Percentiles rank a stretch among this genome's conserved stretches.
Evolutionary conservation across 106 monocot species (phyloP).

Genomic region (Platanthera zijinensis): DNA sequence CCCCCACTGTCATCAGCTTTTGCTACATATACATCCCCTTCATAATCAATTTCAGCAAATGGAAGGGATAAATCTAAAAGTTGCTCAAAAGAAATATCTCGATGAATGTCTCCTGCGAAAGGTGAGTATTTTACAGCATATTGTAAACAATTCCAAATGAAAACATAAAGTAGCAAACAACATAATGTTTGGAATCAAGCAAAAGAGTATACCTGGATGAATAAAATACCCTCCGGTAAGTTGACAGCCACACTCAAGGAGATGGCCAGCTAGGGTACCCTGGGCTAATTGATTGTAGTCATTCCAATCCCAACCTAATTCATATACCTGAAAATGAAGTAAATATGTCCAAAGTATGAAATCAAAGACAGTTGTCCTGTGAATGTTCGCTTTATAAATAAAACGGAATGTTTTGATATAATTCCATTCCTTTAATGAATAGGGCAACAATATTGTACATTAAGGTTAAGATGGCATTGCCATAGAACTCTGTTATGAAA

Average conservation of each 20-base stretch:
- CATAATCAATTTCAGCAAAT: conserved; percentile 69
- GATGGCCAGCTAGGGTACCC: conserved; percentile 87
- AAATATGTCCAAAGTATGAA: conserved; percentile 1
- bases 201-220: conserved; percentile 67
- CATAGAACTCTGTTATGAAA: neutral
- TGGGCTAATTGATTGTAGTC: conserved; percentile 63
- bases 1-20: conserved; percentile 91
- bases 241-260: conserved; percentile 98
- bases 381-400: neutral
- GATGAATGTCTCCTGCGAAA: conserved; percentile 63
- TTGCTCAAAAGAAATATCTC: conserved; percentile 62
- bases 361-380: neutral
- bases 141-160: neutral
- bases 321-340: conserved; percentile 61
- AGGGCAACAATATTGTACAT: neutral
- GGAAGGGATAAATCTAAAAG: conserved; percentile 95
- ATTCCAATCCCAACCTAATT: conserved; percentile 98
- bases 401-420: neutral
- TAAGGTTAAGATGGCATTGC: neutral
- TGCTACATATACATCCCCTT: conserved; percentile 64
- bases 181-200: conserved; percentile 3
- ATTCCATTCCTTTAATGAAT: neutral
- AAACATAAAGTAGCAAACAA: neutral
- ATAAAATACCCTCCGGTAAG: conserved; percentile 97
- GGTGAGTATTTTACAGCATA: neutral